Conservation (phyloP, 208 protist genomes). For the Leishmania tropica region DNA sequence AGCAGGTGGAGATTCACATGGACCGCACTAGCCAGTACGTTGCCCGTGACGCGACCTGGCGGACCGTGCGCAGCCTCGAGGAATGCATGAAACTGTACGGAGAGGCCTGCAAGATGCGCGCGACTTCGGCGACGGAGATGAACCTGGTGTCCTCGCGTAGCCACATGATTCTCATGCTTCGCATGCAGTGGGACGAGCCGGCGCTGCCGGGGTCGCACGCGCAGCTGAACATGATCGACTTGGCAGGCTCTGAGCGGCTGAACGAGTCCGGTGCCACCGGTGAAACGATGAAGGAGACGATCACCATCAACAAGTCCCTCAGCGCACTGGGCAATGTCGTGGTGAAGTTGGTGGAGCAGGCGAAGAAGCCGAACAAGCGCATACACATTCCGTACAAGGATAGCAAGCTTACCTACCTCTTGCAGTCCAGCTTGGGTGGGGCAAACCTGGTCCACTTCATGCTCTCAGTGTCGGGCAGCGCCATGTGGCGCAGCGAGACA, state of each 20-base stretch:
- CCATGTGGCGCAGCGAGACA: constrained; percentile 81
- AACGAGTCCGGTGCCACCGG: constrained; percentile 86
- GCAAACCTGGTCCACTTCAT: constrained; percentile 90
- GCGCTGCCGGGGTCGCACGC: constrained; percentile 79
- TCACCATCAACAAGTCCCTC: constrained; percentile 95
- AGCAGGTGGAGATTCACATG: constrained; percentile 91
- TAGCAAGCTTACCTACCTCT: constrained; percentile 93
- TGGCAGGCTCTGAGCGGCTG: constrained; percentile 93
- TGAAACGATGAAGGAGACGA: constrained; percentile 90
- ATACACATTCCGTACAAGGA: constrained; percentile 94
- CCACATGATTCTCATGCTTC: constrained; percentile 92
- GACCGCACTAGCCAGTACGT: constrained; percentile 88
- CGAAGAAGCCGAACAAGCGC: constrained; percentile 71
- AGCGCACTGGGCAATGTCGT: constrained; percentile 94
- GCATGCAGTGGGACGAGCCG: constrained; percentile 91
- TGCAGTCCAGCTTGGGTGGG: constrained; percentile 91
- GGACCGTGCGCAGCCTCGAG: constrained; percentile 50
- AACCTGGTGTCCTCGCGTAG: constrained; percentile 90
- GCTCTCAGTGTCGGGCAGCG: constrained; percentile 77
- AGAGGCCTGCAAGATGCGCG: constrained; percentile 70
- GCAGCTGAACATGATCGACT: constrained; percentile 94
- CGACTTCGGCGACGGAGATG: constrained; percentile 89
- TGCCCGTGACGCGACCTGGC: constrained; percentile 83
- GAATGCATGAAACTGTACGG: constrained; percentile 86
- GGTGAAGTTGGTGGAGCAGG: constrained; percentile 87